Evolutionary conservation across 495 filamentous ascomycete species (phyloP).

Genomic region (Neurospora sp.): DNA sequence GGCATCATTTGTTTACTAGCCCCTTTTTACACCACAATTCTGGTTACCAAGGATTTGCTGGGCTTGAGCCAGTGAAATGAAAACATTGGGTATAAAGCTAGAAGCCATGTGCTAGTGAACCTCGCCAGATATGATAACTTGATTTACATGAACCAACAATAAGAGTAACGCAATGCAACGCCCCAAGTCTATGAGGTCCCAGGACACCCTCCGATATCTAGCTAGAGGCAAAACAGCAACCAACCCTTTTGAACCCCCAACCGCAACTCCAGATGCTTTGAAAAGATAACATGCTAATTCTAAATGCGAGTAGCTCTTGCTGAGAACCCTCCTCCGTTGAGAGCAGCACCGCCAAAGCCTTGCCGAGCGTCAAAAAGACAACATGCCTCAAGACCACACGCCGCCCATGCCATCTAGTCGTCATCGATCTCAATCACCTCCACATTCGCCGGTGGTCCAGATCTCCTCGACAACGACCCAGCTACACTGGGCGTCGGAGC

Average conservation of each 20-base stretch:
- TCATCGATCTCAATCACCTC: conserved; percentile 16
- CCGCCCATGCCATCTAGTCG: background rate
- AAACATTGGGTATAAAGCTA: background rate
- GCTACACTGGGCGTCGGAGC: background rate
- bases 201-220: background rate
- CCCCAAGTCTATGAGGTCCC: background rate
- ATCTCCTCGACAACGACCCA: background rate
- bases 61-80: background rate
- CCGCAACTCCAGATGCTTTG: background rate
- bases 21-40: background rate
- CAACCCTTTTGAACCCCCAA: background rate
- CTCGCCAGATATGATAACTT: background rate
- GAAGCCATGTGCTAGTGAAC: background rate
- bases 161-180: background rate
- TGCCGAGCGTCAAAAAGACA: background rate
- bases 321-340: background rate
- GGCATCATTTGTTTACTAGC: background rate
- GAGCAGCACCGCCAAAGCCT: background rate
- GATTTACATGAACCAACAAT: background rate
- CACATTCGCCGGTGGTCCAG: conserved; percentile 1
- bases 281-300: background rate
- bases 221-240: background rate
- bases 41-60: background rate
- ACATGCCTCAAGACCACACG: background rate
- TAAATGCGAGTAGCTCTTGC: background rate